phyloP scores from a whole-genome alignment of 148 eudicot genomes.

The Oxyria digyna region DNA sequence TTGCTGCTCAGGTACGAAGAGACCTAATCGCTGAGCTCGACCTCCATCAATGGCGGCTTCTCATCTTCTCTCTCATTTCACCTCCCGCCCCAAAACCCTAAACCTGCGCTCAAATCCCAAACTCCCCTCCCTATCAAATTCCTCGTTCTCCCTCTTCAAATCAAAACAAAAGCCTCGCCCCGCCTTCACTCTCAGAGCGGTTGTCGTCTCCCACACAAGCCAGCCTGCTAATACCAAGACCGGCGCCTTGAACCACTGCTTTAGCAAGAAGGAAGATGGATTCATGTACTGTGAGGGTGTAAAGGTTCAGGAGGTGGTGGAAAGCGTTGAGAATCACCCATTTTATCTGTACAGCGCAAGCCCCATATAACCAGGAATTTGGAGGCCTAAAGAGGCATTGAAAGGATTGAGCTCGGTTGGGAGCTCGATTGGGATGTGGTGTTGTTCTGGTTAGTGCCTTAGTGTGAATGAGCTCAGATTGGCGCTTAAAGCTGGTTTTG shows the following conservation, averaged over 20 bases:
- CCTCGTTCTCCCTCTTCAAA: constrained; percentile 14
- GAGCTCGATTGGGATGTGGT: constrained; percentile 84
- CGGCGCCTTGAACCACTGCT: constrained; percentile 35
- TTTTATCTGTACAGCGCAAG: constrained; percentile 87
- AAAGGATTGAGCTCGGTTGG: constrained; percentile 65
- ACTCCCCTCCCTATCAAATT: constrained; percentile 14
- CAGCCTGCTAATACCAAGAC: constrained; percentile 17
- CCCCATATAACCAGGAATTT: constrained; percentile 77
- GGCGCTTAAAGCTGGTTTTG: constrained; percentile 77
- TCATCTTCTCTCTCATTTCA: constrained; percentile 31
- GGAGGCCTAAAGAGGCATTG: constrained; percentile 74
- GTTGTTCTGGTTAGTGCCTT: constrained; percentile 95
- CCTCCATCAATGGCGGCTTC: constrained; percentile 41
- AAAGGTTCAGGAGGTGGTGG: constrained; percentile 71
- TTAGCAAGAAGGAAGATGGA: constrained; percentile 60
- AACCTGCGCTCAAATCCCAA: constrained; percentile 15
- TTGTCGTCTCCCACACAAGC: constrained; percentile 23
- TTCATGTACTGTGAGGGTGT: constrained; percentile 74
- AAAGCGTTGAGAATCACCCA: constrained; percentile 66
- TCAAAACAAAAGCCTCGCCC: constrained; percentile 10
- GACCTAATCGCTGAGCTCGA: background rate
- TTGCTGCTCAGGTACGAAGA: no score
- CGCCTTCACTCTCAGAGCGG: constrained; percentile 24
- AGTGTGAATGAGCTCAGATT: constrained; percentile 85
- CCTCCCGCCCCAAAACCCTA: constrained; percentile 19